These are phyloP conservation scores for Rhododendron simsii DNA, from an alignment of 148 eudicot species.

Conservation along the genomic window DNA sequence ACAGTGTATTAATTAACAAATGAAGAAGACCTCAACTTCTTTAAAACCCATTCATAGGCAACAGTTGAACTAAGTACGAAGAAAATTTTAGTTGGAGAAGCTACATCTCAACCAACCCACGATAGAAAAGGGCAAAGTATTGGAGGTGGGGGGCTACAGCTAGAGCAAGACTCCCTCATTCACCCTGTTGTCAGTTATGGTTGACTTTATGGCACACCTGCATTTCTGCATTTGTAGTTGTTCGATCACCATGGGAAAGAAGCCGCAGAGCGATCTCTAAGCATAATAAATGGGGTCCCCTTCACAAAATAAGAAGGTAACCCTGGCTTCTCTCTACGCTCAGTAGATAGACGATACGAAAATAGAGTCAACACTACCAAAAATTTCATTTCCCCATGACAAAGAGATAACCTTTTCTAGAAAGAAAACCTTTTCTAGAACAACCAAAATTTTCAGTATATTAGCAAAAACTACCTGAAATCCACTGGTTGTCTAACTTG, in stretches of 20 bases:
- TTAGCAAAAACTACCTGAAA: neutral
- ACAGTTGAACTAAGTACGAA: neutral
- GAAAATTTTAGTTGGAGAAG: neutral
- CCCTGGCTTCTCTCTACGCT: neutral
- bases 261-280: neutral
- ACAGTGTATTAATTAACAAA: neutral
- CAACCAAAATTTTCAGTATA: too few relatives aligned
- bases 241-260: neutral
- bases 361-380: neutral
- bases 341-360: neutral
- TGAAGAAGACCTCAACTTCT: neutral
- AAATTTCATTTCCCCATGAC: neutral
- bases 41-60: neutral
- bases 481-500: neutral
- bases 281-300: neutral
- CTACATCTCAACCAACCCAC: neutral
- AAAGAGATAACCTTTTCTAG: neutral
- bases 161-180: neutral
- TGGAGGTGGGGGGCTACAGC: neutral
- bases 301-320: neutral
- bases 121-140: neutral
- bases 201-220: neutral
- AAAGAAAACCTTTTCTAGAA: neutral
- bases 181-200: neutral
- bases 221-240: neutral